phyloP scores from a whole-genome alignment of 257 asterid species.

The Nyctanthes arbortristis region DNA sequence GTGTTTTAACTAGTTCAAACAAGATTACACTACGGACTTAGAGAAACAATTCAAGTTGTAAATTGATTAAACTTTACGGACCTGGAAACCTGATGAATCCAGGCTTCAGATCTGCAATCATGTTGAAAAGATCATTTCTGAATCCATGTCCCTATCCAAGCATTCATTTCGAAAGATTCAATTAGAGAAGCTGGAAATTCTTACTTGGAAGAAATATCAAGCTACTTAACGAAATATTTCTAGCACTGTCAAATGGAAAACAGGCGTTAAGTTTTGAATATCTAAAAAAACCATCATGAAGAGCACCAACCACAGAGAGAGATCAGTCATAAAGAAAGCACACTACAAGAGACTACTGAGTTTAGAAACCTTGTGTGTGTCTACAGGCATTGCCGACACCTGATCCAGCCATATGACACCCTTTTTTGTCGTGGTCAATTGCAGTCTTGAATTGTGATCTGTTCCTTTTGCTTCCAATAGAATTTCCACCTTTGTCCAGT shows the following conservation, averaged over 20 bases:
- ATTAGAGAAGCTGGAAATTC: not conserved
- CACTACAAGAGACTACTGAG: not conserved
- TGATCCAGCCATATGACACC: slow-evolving; percentile 89
- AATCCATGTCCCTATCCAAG: slow-evolving; percentile 90
- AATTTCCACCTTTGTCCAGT: slow-evolving; percentile 72
- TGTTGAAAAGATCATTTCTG: slow-evolving; percentile 77
- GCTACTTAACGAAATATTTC: not conserved
- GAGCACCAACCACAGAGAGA: not conserved
- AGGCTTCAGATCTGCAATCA: slow-evolving; percentile 81
- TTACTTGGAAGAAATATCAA: not conserved
- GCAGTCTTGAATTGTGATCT: slow-evolving; percentile 70
- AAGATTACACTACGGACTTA: not conserved
- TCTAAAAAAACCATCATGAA: not conserved
- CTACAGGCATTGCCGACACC: slow-evolving; percentile 85
- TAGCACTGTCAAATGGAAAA: not conserved
- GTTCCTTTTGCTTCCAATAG: slow-evolving; percentile 61
- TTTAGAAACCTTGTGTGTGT: slow-evolving; percentile 63
- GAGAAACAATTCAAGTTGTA: not conserved
- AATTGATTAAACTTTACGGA: slow-evolving; percentile 22
- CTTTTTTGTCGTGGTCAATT: slow-evolving; percentile 54
- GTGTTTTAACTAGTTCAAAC: not conserved
- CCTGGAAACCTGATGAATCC: slow-evolving; percentile 96
- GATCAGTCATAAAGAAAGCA: not conserved
- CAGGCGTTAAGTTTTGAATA: not conserved
- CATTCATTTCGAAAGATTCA: slow-evolving; percentile 7